A percentile compares a stretch with the other conserved stretches of the same genome.
phyloP scores from a whole-genome alignment of 805 yeast genomes.

The Cyberlindnera euphorbiiphila region DNA sequence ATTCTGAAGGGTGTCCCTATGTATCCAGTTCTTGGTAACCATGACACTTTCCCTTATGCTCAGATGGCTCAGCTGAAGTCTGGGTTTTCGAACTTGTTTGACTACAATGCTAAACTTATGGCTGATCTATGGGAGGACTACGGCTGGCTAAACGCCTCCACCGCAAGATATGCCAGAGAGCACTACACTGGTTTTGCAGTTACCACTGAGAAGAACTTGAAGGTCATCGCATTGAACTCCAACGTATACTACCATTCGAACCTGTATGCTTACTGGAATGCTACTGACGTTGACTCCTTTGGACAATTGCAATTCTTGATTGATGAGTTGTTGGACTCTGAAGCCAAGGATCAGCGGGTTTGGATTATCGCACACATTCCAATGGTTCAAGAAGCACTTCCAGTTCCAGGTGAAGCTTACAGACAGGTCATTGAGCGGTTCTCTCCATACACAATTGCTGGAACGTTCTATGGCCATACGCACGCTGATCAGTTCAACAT shows the following conservation, averaged over 20 bases:
- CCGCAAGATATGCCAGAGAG: constrained; percentile 22
- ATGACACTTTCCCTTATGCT: constrained; percentile 68
- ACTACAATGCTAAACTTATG: constrained; percentile 47
- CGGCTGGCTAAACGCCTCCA: constrained; percentile 35
- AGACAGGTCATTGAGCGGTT: constrained; percentile 59
- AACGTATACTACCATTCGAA: constrained; percentile 66
- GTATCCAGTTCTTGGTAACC: constrained; percentile 63
- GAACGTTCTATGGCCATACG: constrained; percentile 67
- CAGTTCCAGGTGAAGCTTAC: constrained; percentile 54
- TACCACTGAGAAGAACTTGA: constrained; percentile 51
- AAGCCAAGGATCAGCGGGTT: constrained; percentile 54
- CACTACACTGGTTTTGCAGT: constrained; percentile 64
- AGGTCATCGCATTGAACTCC: constrained; percentile 60
- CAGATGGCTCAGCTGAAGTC: constrained; percentile 54
- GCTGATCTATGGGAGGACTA: constrained; percentile 45
- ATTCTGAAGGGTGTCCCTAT: constrained; percentile 50
- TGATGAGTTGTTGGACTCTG: constrained; percentile 57
- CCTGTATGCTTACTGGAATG: constrained; percentile 49
- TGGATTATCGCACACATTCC: constrained; percentile 75
- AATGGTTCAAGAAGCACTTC: constrained; percentile 48
- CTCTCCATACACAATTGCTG: constrained; percentile 65
- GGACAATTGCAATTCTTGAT: constrained; percentile 61
- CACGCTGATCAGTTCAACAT: constrained; percentile 66
- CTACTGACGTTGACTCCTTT: constrained; percentile 51
- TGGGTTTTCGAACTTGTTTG: constrained; percentile 39